Conservation (phyloP, 305 asterid genomes). For the Coffea humblotiana region DNA sequence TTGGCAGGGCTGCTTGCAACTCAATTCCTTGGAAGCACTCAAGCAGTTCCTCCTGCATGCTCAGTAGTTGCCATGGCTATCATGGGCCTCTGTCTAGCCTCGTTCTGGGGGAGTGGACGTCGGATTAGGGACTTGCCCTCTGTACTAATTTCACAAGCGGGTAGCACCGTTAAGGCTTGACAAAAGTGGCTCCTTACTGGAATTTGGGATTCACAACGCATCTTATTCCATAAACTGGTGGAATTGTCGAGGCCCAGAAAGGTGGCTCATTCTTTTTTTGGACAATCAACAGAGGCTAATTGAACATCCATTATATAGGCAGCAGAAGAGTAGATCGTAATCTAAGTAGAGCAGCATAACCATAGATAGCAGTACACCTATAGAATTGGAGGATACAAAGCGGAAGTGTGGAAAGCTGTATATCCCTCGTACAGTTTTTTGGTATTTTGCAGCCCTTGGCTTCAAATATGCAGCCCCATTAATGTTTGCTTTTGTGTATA, state of each 20-base stretch:
- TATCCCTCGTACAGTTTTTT: not conserved
- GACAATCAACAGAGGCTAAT: not conserved
- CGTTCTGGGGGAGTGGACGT: constrained; percentile 87
- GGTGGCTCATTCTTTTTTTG: not conserved
- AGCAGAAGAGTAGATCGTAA: not conserved
- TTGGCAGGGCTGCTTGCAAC: constrained; percentile 93
- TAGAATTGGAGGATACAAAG: not conserved
- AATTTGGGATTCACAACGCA: not conserved
- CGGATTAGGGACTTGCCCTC: constrained; percentile 59
- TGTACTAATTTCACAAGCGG: constrained; percentile 32
- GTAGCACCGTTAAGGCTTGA: constrained; percentile 43
- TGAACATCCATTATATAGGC: not conserved
- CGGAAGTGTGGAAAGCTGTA: not conserved
- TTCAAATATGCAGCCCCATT: not conserved
- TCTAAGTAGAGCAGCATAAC: not conserved
- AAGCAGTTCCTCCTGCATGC: constrained; percentile 93
- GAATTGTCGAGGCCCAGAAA: not conserved
- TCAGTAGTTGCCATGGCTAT: constrained; percentile 96
- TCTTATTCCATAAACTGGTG: not conserved
- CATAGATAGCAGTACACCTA: not conserved
- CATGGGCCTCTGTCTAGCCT: constrained; percentile 95
- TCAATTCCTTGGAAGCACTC: constrained; percentile 83
- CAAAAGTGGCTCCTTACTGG: not conserved
- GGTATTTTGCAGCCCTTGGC: not conserved
- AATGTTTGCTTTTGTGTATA: not conserved